Conservation (phyloP, 345 rosid genomes). For the Bretschneidera sinensis region DNA sequence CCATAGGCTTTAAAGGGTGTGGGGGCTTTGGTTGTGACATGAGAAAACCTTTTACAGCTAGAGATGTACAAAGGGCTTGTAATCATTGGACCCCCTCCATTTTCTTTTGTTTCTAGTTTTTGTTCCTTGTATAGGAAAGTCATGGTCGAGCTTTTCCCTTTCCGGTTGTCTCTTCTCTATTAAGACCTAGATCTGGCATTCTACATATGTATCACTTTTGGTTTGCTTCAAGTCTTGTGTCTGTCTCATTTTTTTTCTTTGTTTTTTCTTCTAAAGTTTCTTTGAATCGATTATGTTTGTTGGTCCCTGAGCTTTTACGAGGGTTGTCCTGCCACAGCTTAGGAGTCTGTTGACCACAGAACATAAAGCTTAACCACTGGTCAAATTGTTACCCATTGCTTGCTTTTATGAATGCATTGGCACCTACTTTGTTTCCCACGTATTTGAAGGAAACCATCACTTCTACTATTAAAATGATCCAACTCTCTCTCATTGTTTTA, state of each 20-base stretch:
- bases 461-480: too few species aligned
- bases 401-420: not conserved
- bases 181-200: not conserved
- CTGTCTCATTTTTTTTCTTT: not conserved
- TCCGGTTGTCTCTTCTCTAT: not conserved
- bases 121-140: not conserved
- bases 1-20: conserved; percentile 3
- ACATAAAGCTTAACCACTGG: not conserved
- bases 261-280: not conserved
- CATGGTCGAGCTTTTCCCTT: not conserved
- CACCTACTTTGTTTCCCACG: too few species aligned
- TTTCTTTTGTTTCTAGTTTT: not conserved
- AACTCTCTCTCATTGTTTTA: too few species aligned
- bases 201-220: conserved; percentile 3
- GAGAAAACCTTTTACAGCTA: conserved; percentile 14
- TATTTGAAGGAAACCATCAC: too few species aligned
- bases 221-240: not conserved
- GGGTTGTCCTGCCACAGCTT: not conserved
- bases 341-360: not conserved
- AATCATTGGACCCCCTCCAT: conserved; percentile 9
- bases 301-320: not conserved
- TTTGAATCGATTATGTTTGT: not conserved
- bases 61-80: not conserved
- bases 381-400: not conserved
- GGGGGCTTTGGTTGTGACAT: conserved; percentile 18